Percentiles rank a stretch among this genome's conserved stretches.
phyloP scores from a whole-genome alignment of 73 alveolate species.

The Uronychia setigera region DNA sequence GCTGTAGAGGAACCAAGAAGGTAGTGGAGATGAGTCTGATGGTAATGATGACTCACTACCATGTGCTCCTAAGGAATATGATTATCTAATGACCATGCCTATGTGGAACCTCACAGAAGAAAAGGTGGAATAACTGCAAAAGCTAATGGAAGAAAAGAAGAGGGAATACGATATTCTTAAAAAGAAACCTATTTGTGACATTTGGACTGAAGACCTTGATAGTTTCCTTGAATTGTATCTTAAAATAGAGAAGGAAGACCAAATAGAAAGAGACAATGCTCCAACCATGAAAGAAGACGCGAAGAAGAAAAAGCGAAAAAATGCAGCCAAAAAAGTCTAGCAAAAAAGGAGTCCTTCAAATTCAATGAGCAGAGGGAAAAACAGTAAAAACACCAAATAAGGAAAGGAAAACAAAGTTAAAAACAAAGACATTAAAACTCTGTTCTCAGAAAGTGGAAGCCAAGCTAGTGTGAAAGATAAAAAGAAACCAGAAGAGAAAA shows the following conservation, averaged over 20 bases:
- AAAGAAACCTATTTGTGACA: slow-evolving; percentile 69
- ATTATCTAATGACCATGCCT: slow-evolving; percentile 94
- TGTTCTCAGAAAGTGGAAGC: background rate
- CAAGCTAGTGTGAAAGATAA: background rate
- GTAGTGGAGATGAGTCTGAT: slow-evolving; percentile 49
- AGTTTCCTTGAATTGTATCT: slow-evolving; percentile 54
- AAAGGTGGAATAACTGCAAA: slow-evolving; percentile 86
- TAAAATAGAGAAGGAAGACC: slow-evolving; percentile 73
- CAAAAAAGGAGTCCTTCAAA: background rate
- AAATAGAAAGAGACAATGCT: slow-evolving; percentile 48
- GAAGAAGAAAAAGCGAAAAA: slow-evolving; percentile 38
- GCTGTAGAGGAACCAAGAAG: slow-evolving; percentile 37
- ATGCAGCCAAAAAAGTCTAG: background rate
- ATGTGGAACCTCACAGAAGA: slow-evolving; percentile 94
- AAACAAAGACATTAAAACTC: background rate
- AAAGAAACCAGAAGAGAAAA: background rate
- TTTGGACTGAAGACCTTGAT: slow-evolving; percentile 93
- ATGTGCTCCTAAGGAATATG: slow-evolving; percentile 83
- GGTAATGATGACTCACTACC: slow-evolving; percentile 26
- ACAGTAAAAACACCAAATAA: too few species aligned
- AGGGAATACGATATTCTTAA: slow-evolving; percentile 71
- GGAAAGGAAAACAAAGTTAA: background rate
- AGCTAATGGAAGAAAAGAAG: slow-evolving; percentile 64
- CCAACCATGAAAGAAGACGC: slow-evolving; percentile 30
- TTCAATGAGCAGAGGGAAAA: too few species aligned